phyloP scores from a whole-genome alignment of 306 rosid species.

The Vigna hirtella region DNA sequence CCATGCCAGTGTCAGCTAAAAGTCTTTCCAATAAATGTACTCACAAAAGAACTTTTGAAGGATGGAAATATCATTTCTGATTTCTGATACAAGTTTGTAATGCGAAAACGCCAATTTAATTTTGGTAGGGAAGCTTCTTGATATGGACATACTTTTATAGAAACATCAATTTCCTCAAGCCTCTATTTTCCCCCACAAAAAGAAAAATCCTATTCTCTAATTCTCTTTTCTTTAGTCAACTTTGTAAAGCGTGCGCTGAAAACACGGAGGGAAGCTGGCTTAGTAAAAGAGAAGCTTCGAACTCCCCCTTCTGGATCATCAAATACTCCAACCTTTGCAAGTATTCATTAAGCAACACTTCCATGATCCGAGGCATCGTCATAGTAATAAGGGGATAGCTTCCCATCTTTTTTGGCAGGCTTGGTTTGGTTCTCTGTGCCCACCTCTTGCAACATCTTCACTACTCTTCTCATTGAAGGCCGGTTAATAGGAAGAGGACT shows the following conservation, averaged over 20 bases:
- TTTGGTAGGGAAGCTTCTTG: slow-evolving; percentile 40
- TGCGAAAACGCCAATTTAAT: slow-evolving; percentile 6
- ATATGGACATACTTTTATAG: slow-evolving; percentile 46
- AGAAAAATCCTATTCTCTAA: background rate
- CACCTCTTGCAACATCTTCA: slow-evolving; percentile 73
- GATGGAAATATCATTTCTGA: slow-evolving; percentile 39
- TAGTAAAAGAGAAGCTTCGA: slow-evolving; percentile 39
- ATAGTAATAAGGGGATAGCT: slow-evolving; percentile 67
- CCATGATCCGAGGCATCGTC: slow-evolving; percentile 73
- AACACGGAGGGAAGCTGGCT: slow-evolving; percentile 43
- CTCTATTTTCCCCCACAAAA: slow-evolving; percentile 29
- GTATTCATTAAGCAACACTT: slow-evolving; percentile 59
- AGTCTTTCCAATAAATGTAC: slow-evolving; percentile 32
- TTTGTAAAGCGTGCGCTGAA: slow-evolving; percentile 30
- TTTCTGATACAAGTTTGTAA: slow-evolving; percentile 1
- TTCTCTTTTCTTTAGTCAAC: slow-evolving; percentile 32
- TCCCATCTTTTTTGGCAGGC: slow-evolving; percentile 59
- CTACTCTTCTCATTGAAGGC: slow-evolving; percentile 78
- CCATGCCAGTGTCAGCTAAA: slow-evolving; percentile 39
- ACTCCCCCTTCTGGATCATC: slow-evolving; percentile 28
- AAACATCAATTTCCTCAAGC: slow-evolving; percentile 35
- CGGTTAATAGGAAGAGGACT: slow-evolving; percentile 87
- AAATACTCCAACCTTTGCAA: slow-evolving; percentile 32
- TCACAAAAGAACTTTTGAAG: slow-evolving; percentile 11
- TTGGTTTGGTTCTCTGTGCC: slow-evolving; percentile 53